Evolutionary conservation across 2,329 filamentous ascomycete genomes (phyloP).

Genomic region (Alternaria sp.): DNA sequence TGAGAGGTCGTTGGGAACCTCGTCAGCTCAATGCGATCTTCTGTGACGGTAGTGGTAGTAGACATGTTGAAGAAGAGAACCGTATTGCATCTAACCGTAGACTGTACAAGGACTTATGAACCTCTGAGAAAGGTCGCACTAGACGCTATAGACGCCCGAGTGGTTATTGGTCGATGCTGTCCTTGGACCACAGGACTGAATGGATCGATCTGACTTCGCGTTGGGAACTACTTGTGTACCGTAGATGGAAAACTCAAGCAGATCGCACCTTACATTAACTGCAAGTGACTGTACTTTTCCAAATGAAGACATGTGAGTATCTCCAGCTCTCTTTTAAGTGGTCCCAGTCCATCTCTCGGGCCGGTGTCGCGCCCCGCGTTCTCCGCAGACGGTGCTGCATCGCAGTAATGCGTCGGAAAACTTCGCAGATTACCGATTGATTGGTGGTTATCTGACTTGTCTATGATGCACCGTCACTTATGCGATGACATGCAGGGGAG

Average conservation of each 20-base stretch:
- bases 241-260: neutral
- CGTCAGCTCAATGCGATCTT: conserved; percentile 1
- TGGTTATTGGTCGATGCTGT: neutral
- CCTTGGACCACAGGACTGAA: neutral
- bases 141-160: neutral
- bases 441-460: too few species aligned
- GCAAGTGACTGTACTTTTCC: neutral
- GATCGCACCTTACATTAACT: too few species aligned
- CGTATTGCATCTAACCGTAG: neutral
- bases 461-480: too few species aligned
- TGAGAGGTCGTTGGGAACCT: too few species aligned
- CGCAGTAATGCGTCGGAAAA: neutral
- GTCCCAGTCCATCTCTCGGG: neutral
- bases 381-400: neutral
- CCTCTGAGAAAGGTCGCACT: neutral
- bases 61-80: neutral
- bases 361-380: neutral
- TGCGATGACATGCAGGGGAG: neutral
- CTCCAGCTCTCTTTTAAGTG: neutral
- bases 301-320: neutral
- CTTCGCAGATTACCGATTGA: neutral
- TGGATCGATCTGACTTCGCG: neutral
- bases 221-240: neutral
- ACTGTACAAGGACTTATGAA: neutral
- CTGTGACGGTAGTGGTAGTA: neutral